phyloP scores from a whole-genome alignment of 2,329 filamentous ascomycete genomes.

The Talaromyces piceae region DNA sequence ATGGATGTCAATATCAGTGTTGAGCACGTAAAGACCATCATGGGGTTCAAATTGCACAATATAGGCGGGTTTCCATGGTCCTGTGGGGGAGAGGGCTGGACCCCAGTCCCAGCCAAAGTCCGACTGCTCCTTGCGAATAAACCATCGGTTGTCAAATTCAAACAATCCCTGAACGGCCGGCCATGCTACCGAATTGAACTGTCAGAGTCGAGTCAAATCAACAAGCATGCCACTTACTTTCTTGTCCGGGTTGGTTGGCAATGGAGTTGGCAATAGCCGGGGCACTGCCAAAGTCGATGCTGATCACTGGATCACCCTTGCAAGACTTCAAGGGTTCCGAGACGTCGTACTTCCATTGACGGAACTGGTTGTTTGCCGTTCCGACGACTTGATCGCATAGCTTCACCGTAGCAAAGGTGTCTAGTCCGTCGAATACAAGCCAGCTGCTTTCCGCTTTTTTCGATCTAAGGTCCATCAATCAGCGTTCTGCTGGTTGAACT shows the following conservation, averaged over 20 bases:
- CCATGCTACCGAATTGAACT: conserved; percentile 34
- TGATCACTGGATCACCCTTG: conserved; percentile 32
- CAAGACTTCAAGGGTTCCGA: conserved; percentile 41
- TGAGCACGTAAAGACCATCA: conserved; percentile 42
- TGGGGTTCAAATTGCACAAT: conserved; percentile 44
- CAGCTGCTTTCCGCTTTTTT: conserved; percentile 39
- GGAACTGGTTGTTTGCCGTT: conserved; percentile 55
- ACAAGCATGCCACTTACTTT: conserved; percentile 25
- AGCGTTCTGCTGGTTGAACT: not conserved
- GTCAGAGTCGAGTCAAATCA: not conserved
- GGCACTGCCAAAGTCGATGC: conserved; percentile 52
- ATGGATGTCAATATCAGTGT: conserved; percentile 53
- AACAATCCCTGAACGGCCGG: conserved; percentile 43
- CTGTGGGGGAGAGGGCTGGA: conserved; percentile 54
- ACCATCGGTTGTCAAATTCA: conserved; percentile 49
- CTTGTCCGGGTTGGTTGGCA: conserved; percentile 42
- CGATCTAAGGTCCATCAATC: conserved; percentile 13
- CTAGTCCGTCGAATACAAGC: conserved; percentile 55
- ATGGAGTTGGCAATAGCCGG: conserved; percentile 48
- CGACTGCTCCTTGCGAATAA: conserved; percentile 54
- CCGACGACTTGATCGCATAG: conserved; percentile 50
- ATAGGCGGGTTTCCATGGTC: conserved; percentile 55
- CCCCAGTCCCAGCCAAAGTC: conserved; percentile 63
- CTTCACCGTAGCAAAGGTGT: conserved; percentile 52
- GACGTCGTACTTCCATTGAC: conserved; percentile 55